phyloP scores from a whole-genome alignment of 495 filamentous ascomycete genomes.

The Penicillium antarcticum region DNA sequence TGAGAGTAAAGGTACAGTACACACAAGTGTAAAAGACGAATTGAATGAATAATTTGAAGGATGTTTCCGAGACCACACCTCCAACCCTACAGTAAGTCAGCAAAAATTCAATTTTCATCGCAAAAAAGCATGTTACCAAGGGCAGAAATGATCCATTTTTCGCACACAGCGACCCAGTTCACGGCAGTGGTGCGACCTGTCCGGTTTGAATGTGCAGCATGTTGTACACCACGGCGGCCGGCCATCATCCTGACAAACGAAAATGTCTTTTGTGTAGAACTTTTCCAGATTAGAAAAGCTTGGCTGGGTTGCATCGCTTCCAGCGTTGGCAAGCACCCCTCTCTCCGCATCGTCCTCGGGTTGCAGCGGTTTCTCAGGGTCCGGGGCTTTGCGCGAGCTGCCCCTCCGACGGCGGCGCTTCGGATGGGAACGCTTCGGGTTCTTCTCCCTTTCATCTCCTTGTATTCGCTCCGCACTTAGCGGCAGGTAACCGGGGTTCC shows the following conservation, averaged over 20 bases:
- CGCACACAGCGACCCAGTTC: constrained; percentile 75
- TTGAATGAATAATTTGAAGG: constrained; percentile 87
- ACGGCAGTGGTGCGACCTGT: constrained; percentile 80
- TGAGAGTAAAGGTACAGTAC: constrained; percentile 62
- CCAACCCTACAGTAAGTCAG: constrained; percentile 60
- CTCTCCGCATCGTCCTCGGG: constrained; percentile 25
- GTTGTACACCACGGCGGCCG: constrained; percentile 74
- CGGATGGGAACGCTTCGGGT: constrained; percentile 13
- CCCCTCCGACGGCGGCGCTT: constrained; percentile 16
- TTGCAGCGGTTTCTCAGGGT: constrained; percentile 22
- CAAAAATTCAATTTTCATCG: neutral
- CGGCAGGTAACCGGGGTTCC: constrained; percentile 68
- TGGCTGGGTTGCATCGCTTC: constrained; percentile 20
- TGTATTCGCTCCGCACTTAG: constrained; percentile 40
- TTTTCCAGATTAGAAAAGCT: constrained; percentile 37
- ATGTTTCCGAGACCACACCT: constrained; percentile 79
- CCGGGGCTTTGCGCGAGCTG: constrained; percentile 8
- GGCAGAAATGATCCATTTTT: constrained; percentile 95
- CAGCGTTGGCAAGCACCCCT: constrained; percentile 16
- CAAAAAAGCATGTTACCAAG: constrained; percentile 55
- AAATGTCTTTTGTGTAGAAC: constrained; percentile 78
- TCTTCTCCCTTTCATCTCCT: constrained; percentile 12
- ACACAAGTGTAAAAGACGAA: constrained; percentile 69
- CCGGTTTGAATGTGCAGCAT: constrained; percentile 80
- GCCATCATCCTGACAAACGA: constrained; percentile 76